These are phyloP conservation scores for Lactarius hengduanensis DNA, from an alignment of 768 basidiomycete genomes.

Conservation along the genomic window DNA sequence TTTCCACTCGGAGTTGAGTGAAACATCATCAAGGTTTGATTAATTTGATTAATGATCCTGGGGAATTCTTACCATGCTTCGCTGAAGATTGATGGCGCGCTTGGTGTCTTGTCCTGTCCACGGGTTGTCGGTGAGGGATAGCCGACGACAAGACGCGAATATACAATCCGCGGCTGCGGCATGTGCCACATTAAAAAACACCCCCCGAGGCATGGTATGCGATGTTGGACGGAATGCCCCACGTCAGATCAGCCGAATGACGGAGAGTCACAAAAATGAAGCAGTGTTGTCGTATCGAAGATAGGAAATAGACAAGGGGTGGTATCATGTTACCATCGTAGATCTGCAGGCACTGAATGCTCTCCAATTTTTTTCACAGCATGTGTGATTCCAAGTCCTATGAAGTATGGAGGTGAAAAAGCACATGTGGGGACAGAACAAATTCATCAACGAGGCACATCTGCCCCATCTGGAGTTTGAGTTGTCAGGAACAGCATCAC, in stretches of 20 bases:
- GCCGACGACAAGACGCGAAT: background rate
- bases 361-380: background rate
- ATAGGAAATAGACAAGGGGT: background rate
- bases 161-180: background rate
- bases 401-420: background rate
- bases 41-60: constrained; percentile 1
- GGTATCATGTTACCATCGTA: background rate
- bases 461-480: background rate
- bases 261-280: background rate
- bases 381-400: background rate
- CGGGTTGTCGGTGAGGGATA: background rate
- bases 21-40: constrained; percentile 9
- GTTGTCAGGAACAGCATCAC: background rate
- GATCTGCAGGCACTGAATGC: background rate
- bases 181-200: background rate
- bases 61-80: background rate
- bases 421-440: background rate
- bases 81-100: background rate
- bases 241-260: background rate
- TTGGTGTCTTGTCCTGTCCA: background rate
- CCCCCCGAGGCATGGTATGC: background rate
- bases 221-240: background rate
- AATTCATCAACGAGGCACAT: background rate
- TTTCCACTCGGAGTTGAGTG: background rate
- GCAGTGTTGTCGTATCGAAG: background rate